Percentiles rank a stretch among this genome's conserved stretches.
Conservation (phyloP, 2,329 filamentous ascomycete species). For the Pseudopithomyces maydicus region DNA sequence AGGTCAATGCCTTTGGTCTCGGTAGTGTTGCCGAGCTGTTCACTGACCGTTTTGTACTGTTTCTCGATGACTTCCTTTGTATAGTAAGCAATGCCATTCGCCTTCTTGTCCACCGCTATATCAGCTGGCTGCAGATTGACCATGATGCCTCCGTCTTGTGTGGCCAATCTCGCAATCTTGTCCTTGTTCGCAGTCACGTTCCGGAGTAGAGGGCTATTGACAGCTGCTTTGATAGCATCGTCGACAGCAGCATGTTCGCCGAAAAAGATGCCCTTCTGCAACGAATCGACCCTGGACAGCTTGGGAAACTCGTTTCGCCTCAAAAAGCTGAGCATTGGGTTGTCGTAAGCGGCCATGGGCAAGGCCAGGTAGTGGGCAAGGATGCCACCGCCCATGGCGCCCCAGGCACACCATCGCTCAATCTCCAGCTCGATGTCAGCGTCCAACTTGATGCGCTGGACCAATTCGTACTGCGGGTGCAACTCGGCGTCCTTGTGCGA, state of each 20-base stretch:
- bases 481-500: conserved; percentile 79
- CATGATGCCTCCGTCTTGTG: conserved; percentile 62
- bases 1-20: conserved; percentile 65
- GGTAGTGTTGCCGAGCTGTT: conserved; percentile 60
- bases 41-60: conserved; percentile 70
- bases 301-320: conserved; percentile 75
- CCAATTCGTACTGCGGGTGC: conserved; percentile 76
- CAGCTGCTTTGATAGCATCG: conserved; percentile 47
- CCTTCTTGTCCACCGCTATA: conserved; percentile 68
- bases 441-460: conserved; percentile 59
- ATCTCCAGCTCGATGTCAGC: conserved; percentile 60
- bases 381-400: conserved; percentile 83
- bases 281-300: conserved; percentile 73
- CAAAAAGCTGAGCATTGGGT: conserved; percentile 72
- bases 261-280: conserved; percentile 74
- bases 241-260: conserved; percentile 63
- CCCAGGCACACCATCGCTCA: conserved; percentile 90
- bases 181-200: conserved; percentile 61
- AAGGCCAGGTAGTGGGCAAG: conserved; percentile 79
- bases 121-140: conserved; percentile 60
- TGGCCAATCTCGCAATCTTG: conserved; percentile 62
- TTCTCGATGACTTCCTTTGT: conserved; percentile 62
- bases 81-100: conserved; percentile 79
- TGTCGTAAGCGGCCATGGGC: conserved; percentile 80
- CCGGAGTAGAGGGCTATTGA: conserved; percentile 59